These are phyloP conservation scores for Erigeron philadelphicus DNA, from an alignment of 140 eudicot species.

Conservation along the genomic window DNA sequence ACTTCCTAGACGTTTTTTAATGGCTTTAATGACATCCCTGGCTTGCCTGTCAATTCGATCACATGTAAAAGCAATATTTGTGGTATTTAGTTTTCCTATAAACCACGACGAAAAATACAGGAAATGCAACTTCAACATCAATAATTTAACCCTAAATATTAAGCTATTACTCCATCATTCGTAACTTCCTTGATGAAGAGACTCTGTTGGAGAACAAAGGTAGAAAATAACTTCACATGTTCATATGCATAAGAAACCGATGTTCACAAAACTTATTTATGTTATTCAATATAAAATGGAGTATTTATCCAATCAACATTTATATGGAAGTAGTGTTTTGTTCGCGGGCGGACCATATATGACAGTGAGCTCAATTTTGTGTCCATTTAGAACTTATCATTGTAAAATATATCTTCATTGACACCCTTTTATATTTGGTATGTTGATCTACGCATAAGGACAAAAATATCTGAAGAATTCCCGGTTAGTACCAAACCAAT, in stretches of 20 bases:
- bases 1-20: slow-evolving; percentile 83
- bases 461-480: background rate
- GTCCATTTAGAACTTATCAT: slow-evolving; percentile 1
- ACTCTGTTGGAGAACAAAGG: slow-evolving; percentile 2
- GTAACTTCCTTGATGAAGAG: background rate
- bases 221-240: slow-evolving; percentile 5
- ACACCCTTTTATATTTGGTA: background rate
- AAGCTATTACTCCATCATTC: background rate
- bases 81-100: background rate
- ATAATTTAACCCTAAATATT: background rate
- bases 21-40: slow-evolving; percentile 74
- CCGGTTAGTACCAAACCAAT: background rate
- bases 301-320: background rate
- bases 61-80: background rate
- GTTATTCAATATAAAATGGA: background rate
- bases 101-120: background rate
- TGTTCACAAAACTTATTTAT: background rate
- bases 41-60: slow-evolving; percentile 64
- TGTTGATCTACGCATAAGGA: background rate
- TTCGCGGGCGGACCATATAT: background rate
- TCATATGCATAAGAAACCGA: background rate
- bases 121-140: background rate
- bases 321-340: background rate
- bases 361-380: background rate
- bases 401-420: background rate